Evolutionary conservation across 495 filamentous ascomycete genomes (phyloP).

Genomic region (Aspergillus campestris): DNA sequence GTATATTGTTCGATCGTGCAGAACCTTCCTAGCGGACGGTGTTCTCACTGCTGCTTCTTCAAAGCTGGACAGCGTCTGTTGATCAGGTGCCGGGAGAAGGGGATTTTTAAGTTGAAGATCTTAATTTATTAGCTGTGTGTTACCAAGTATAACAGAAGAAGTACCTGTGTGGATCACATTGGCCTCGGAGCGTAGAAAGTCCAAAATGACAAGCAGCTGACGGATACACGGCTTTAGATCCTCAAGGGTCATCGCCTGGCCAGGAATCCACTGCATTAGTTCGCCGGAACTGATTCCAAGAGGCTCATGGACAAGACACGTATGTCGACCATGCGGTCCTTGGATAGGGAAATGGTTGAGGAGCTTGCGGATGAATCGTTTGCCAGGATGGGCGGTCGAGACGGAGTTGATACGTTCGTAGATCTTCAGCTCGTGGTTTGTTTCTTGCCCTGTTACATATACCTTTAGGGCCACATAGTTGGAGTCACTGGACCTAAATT

Average conservation of each 20-base stretch:
- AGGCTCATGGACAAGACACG: constrained; percentile 22
- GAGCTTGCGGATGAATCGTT: constrained; percentile 5
- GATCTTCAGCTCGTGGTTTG: too few relatives aligned
- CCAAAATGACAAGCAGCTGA: constrained; percentile 21
- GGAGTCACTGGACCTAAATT: too few relatives aligned
- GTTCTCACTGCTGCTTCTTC: constrained; percentile 8
- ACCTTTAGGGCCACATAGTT: too few relatives aligned
- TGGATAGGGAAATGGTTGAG: constrained; percentile 13
- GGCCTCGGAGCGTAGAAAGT: constrained; percentile 28
- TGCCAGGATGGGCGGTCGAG: too few relatives aligned
- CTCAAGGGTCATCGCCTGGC: constrained; percentile 5
- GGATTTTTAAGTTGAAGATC: constrained; percentile 10
- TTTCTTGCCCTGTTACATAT: too few relatives aligned
- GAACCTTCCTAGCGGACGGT: constrained; percentile 12
- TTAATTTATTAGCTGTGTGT: not conserved
- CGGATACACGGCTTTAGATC: constrained; percentile 9
- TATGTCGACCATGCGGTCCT: constrained; percentile 18
- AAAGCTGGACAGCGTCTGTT: constrained; percentile 1
- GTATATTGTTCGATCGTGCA: constrained; percentile 17
- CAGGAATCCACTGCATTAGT: constrained; percentile 3
- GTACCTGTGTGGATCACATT: constrained; percentile 34
- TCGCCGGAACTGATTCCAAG: constrained; percentile 5
- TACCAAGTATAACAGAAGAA: not conserved
- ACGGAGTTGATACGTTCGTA: too few relatives aligned
- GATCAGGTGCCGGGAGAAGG: constrained; percentile 5